Conservation (phyloP, 176 grass and related monocot species). For the Metroxylon sagu region DNA sequence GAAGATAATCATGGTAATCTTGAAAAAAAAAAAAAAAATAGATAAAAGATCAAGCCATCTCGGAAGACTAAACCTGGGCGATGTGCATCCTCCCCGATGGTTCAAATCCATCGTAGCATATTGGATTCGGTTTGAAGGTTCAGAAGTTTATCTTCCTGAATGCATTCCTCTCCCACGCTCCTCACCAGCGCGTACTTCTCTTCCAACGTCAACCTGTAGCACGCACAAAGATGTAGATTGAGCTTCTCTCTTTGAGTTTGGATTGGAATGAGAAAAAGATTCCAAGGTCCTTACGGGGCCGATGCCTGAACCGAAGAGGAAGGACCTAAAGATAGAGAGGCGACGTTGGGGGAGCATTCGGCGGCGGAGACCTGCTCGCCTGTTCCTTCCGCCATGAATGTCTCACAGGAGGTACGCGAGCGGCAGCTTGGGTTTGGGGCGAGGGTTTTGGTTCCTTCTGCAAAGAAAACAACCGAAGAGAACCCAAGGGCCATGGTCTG, state of each 20-base stretch:
- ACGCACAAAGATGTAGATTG: too few relatives aligned
- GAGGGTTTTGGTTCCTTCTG: too few relatives aligned
- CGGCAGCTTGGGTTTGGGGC: too few relatives aligned
- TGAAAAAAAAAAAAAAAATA: too few relatives aligned
- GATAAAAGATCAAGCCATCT: too few relatives aligned
- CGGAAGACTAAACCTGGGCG: constrained; percentile 32
- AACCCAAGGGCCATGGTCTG: too few relatives aligned
- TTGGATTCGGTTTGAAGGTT: constrained; percentile 43
- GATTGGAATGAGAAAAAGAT: neutral
- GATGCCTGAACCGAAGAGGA: neutral
- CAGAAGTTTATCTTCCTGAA: constrained; percentile 56
- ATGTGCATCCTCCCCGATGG: constrained; percentile 83
- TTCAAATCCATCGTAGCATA: constrained; percentile 79
- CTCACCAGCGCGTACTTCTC: constrained; percentile 50
- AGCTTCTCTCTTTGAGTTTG: neutral
- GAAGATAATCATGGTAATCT: too few relatives aligned
- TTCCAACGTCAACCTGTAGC: constrained; percentile 29
- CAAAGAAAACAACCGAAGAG: too few relatives aligned
- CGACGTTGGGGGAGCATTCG: constrained; percentile 14
- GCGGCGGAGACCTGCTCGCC: neutral
- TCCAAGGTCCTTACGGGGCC: neutral
- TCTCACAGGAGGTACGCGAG: neutral
- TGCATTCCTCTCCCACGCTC: constrained; percentile 84
- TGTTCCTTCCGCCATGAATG: neutral
- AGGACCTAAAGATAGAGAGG: constrained; percentile 7